Evolutionary conservation across 768 basidiomycete species (phyloP), one percentile per base, ranked within the genome.

Genomic region (Cytidiella melzeri): DNA sequence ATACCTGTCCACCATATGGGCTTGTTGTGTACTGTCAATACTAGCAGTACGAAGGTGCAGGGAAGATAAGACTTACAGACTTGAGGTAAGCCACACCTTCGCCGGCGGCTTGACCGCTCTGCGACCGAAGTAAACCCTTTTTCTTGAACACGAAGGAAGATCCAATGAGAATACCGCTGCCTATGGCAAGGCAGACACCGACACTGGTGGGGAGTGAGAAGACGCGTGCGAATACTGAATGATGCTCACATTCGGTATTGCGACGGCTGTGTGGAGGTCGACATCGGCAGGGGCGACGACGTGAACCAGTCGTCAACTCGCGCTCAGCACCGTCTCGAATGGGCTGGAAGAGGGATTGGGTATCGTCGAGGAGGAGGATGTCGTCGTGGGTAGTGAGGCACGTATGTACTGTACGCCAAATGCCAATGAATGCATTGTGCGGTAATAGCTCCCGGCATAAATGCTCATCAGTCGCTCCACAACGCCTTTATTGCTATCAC

Each of bases 141-240:
- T 81, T 81, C 69, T 81, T 81, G 57, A 81, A 69, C 1, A 80
- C 77, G 56, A 80, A 80, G 11, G 63, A 64, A 3, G 64, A 59
- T 18, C 66, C 78, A 52, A 80, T 81, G 44, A 81, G 66, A 3
- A 79, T 47, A 0, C 79, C 79, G 27, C 70, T 73, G 0, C 56
- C 61, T 21, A 71, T 59, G 21, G 69, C 68, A 5, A 69, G 63
- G 4, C 60, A 53, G 11, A 69, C 58, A 25, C 68, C 67, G 34
- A 66, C 50, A 23, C 62, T 64, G 34, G 23, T 20, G 23, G 26
- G 6, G 40, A n/a, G 25, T 48, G 24, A 48, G 46, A 21, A 6
- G 37, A 40, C 37, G 46, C 38, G 18, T 38, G 36, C 38, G 36
- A 25, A 18, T n/a, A 26, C 9, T 15, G 9, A 28, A 19, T 10